Evolutionary conservation across 164 flowering plant genomes (phyloP).

Genomic region (Euptelea pleiosperma): DNA sequence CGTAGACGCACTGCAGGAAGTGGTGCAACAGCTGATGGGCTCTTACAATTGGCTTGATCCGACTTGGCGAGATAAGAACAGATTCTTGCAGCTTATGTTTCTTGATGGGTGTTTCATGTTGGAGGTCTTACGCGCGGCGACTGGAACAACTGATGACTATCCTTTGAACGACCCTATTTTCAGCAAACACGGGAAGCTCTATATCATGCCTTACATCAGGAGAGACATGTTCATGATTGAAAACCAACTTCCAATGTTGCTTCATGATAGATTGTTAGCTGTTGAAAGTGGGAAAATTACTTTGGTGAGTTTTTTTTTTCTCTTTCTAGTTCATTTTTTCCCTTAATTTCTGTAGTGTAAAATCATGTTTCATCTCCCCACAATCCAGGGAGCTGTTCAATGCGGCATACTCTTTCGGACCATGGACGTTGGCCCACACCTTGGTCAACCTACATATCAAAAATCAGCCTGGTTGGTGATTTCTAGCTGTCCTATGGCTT

Average conservation of each 20-base stretch:
- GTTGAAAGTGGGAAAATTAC: conserved; percentile 20
- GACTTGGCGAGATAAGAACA: conserved; percentile 21
- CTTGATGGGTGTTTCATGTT: too few relatives aligned
- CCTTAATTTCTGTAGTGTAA: too few relatives aligned
- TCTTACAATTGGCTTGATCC: conserved; percentile 32
- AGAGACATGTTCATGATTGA: conserved; percentile 58
- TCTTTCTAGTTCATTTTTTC: too few relatives aligned
- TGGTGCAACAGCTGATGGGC: conserved; percentile 13
- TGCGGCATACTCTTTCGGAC: too few relatives aligned
- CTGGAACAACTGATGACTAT: conserved; percentile 24
- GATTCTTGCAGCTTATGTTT: conserved; percentile 42
- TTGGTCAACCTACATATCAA: too few relatives aligned
- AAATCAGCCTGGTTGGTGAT: too few relatives aligned
- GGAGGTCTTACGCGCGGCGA: conserved; percentile 32
- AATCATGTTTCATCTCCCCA: too few relatives aligned
- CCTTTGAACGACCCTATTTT: conserved; percentile 47
- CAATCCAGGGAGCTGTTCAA: too few relatives aligned
- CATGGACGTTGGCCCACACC: too few relatives aligned
- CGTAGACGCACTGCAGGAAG: too few relatives aligned
- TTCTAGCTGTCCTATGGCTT: too few relatives aligned
- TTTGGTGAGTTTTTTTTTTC: too few relatives aligned
- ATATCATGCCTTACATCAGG: conserved; percentile 38
- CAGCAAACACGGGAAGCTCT: conserved; percentile 45
- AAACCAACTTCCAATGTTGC: conserved; percentile 46
- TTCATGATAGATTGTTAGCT: conserved; percentile 31